These are phyloP conservation scores for Lolium multiflorum DNA, from an alignment of 176 grass and related monocot species.

Conservation along the genomic window DNA sequence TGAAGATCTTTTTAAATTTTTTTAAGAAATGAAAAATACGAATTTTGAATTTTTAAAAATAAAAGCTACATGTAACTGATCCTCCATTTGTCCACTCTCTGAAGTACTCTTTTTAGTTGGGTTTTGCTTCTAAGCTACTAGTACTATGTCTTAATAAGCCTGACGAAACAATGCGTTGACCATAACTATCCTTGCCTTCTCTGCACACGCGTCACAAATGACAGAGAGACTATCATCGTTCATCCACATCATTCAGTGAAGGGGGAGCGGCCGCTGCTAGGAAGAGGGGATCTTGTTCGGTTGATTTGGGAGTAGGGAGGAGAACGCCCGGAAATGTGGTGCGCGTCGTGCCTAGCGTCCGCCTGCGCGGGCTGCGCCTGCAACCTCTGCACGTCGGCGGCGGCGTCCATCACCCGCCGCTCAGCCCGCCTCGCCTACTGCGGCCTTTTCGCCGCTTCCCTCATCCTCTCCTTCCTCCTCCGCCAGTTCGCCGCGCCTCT, in stretches of 20 bases:
- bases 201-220: too few species aligned
- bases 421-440: slow-evolving; percentile 52
- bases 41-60: too few species aligned
- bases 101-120: too few species aligned
- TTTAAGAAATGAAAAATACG: too few species aligned
- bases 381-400: slow-evolving; percentile 82
- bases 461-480: slow-evolving; percentile 55
- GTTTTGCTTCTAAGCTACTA: too few species aligned
- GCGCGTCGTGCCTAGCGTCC: slow-evolving; percentile 78
- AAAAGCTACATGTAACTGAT: too few species aligned
- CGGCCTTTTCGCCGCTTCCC: slow-evolving; percentile 59
- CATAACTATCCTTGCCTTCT: too few species aligned
- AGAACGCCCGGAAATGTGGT: slow-evolving; percentile 63
- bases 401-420: slow-evolving; percentile 69
- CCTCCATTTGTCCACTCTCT: too few species aligned
- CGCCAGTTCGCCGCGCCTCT: slow-evolving; percentile 59
- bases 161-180: too few species aligned
- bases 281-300: neutral
- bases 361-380: slow-evolving; percentile 87
- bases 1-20: too few species aligned
- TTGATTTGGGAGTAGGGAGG: neutral
- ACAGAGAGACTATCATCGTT: neutral
- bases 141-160: too few species aligned
- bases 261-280: too few species aligned
- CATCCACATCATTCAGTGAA: neutral